These are phyloP conservation scores for Leptosphaerulina australis DNA, from an alignment of 2,329 filamentous ascomycete genomes.

Conservation along the genomic window DNA sequence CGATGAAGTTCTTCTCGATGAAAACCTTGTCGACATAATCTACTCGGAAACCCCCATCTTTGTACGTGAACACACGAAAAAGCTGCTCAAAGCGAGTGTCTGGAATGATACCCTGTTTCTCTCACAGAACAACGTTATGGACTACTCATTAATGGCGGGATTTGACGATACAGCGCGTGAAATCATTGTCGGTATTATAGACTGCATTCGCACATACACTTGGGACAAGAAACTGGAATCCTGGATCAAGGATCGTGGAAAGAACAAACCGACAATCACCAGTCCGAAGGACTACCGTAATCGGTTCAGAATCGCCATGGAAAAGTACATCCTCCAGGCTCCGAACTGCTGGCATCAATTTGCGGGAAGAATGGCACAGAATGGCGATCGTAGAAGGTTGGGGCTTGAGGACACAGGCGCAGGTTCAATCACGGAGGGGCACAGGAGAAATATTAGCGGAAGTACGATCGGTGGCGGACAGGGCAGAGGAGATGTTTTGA, in stretches of 20 bases:
- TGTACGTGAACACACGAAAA: constrained; percentile 93
- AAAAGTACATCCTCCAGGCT: constrained; percentile 78
- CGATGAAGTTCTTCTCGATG: constrained; percentile 94
- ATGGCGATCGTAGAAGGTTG: constrained; percentile 24
- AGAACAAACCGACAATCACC: constrained; percentile 88
- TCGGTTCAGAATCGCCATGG: constrained; percentile 95
- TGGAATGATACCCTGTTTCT: constrained; percentile 98
- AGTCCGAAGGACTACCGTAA: constrained; percentile 98
- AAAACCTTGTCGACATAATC: constrained; percentile 99
- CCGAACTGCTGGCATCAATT: constrained; percentile 80
- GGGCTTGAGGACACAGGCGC: constrained; percentile 19
- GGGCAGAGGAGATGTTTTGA: constrained; percentile 9
- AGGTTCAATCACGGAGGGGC: constrained; percentile 13
- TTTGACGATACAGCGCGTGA: constrained; percentile 90
- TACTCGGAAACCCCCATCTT: constrained; percentile 91
- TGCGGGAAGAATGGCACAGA: constrained; percentile 30
- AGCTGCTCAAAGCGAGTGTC: constrained; percentile 85
- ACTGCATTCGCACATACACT: constrained; percentile 97
- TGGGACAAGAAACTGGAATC: constrained; percentile 99
- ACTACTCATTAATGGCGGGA: constrained; percentile 97
- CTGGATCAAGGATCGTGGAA: constrained; percentile 98
- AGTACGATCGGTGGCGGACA: constrained; percentile 17
- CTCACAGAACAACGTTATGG: constrained; percentile 96
- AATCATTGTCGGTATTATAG: constrained; percentile 93
- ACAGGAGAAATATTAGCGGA: constrained; percentile 24